Evolutionary conservation across 495 filamentous ascomycete species (phyloP), one percentile per base, ranked within the genome.

Genomic region (Lophium mytilinum): DNA sequence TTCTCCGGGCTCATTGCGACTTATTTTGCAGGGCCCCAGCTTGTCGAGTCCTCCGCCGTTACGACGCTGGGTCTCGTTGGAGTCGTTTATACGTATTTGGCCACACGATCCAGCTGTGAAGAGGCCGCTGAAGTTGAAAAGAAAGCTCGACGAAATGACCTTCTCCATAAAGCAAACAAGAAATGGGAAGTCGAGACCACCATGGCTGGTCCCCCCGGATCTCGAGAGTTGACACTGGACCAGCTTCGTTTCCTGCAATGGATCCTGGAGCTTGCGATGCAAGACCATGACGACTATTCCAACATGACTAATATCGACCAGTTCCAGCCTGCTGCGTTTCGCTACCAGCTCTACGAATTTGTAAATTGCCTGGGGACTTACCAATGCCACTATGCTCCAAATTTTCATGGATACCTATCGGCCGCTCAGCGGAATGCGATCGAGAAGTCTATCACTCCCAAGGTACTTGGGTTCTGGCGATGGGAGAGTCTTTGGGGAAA

Each of bases 401-500:
- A 56, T 39, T 61, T 61, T 45, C 58, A 61, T 18, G 58, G 58
- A 4, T 61, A 61, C 33, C 41, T 61, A 11, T 55, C 50, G 11
- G n/a, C 19, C 14, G 58, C 58, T 9, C 41, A 50, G 41, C 50
- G 58, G 9, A 56, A 54, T 41, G 33, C 18, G 33, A 61, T 61
- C 14, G 58, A 61, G 52, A 61, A 61, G 45, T 49, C 39, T 15
- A 33, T 61, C 15, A 56, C 58, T 17, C 42, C 55, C 12, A 21
- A 37, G 12, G 58, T 56, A 1, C 42, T 61, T 1, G 53, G 53
- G 11, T 61, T 61, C 43, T 61, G 58, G 58, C 49, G 54, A 39
- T 61, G 52, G 52, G 58, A 61, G 43, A 61, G 58, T 42, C 21
- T 56, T 18, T 60, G 52, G 57, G 58, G 58, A 15, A 57, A 57